phyloP scores from a whole-genome alignment of 257 asterid genomes.

The Capsicum rhomboideum region DNA sequence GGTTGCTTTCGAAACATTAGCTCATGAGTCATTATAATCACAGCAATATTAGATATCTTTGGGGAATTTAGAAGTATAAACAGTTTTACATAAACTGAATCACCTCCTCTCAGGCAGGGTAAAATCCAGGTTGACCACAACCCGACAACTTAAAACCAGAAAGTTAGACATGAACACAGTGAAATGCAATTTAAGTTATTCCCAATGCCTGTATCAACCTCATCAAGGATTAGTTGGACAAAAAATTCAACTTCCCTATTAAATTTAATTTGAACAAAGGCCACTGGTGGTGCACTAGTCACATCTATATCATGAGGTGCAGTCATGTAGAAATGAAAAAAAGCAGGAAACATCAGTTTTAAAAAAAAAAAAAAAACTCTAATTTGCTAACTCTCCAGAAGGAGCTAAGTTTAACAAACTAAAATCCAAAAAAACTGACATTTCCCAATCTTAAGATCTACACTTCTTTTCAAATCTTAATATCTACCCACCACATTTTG shows the following conservation, averaged over 20 bases:
- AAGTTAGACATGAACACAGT: conserved; percentile 3
- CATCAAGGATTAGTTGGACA: not conserved
- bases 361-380: not conserved
- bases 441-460: not conserved
- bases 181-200: not conserved
- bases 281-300: not conserved
- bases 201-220: not conserved
- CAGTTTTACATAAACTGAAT: conserved; percentile 45
- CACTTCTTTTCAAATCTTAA: not conserved
- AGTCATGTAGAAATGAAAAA: not conserved
- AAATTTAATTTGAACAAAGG: not conserved
- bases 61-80: not conserved
- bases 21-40: not conserved
- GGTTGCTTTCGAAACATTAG: too few species aligned
- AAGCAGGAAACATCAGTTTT: not conserved
- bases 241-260: not conserved
- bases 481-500: not conserved
- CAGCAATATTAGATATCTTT: not conserved
- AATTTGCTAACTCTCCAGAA: not conserved
- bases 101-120: conserved; percentile 77
- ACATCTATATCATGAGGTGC: not conserved
- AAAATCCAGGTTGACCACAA: conserved; percentile 88
- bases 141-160: conserved; percentile 28
- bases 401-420: not conserved
- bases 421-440: not conserved